These are phyloP conservation scores for Jatropha podagrica DNA, from an alignment of 441 rosid genomes.

Conservation along the genomic window DNA sequence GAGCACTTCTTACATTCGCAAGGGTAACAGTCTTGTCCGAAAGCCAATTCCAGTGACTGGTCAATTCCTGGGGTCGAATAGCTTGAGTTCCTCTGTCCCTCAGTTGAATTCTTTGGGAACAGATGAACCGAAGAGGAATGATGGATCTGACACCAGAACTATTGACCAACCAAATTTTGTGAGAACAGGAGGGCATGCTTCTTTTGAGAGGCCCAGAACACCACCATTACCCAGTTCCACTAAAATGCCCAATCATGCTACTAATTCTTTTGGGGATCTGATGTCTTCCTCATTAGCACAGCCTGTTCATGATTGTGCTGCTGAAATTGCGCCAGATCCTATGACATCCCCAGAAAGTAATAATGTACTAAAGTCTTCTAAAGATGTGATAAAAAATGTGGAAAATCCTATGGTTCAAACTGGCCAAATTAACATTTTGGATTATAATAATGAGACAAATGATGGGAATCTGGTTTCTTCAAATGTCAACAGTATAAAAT, in stretches of 20 bases:
- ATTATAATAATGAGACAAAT: constrained; percentile 40
- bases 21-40: constrained; percentile 95
- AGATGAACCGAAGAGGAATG: constrained; percentile 40
- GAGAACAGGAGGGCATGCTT: constrained; percentile 31
- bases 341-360: constrained; percentile 38
- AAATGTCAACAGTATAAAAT: constrained; percentile 49
- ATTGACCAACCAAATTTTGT: constrained; percentile 29
- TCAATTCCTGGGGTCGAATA: constrained; percentile 40
- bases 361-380: constrained; percentile 37
- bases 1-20: constrained; percentile 69
- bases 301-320: constrained; percentile 33
- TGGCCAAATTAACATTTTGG: constrained; percentile 36
- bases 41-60: constrained; percentile 47
- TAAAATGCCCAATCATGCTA: constrained; percentile 32
- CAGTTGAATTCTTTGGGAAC: constrained; percentile 39
- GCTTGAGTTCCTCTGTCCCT: constrained; percentile 39
- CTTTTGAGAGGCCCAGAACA: constrained; percentile 48
- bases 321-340: constrained; percentile 41
- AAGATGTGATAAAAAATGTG: constrained; percentile 38
- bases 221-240: constrained; percentile 37
- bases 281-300: constrained; percentile 42
- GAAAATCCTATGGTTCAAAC: constrained; percentile 37
- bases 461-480: constrained; percentile 39
- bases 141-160: constrained; percentile 31
- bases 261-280: constrained; percentile 38